Base-by-base conservation (phyloP, 2,329 filamentous ascomycete species). In the Daldinia eschscholtzii region DNA sequence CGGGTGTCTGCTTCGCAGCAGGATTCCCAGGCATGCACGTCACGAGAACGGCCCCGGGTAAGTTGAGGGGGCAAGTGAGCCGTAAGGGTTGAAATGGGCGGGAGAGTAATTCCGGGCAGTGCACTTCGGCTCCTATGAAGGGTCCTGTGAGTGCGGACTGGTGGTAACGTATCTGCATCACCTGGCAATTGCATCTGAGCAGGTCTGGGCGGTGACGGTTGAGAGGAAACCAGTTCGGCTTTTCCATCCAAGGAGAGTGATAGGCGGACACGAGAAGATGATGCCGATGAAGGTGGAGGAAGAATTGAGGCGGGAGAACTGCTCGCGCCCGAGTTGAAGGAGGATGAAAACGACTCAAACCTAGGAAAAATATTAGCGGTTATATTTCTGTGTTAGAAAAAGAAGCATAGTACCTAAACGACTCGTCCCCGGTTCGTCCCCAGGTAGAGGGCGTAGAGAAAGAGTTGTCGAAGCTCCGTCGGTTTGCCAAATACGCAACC, bases 1-100 rank as follows among this genome's bases (percentile, higher is more conserved):
- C 92, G 90, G 58, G 88, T 83, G 72, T 96, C 92, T 6, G 91
- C 90, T 77, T 97, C 93, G 75, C 93, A 95, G 82, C 92, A 94
- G 64, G 93, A 93, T 76, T 97, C 93, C 95, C 95, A 98, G 6
- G 92, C 92, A 57, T 94, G 90, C 18, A 94, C 93, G 79, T 98
- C 93, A 61, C 93, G 90, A 64, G 94, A 97, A 64, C 95, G 88
- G 61, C 93, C 93, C 63, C 90, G 89, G 37, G 83, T 82, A 18
- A 91, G 82, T 39, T 84, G 83, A 20, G 86, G 87, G 28, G 87
- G 85, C 13, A 88, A 80, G n/a, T 72, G 82, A 79, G 74, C 80
- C 9, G 86, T 87, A 44, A 88, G 77, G 15, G 83, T 80, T 4
- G 86, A 86, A 65, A 88, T 86, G 57, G 86, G 85, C 26, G 86